These are phyloP conservation scores for Pneumocystis wakefieldiae DNA, from an alignment of 1,139 yeast genomes.

Conservation along the genomic window DNA sequence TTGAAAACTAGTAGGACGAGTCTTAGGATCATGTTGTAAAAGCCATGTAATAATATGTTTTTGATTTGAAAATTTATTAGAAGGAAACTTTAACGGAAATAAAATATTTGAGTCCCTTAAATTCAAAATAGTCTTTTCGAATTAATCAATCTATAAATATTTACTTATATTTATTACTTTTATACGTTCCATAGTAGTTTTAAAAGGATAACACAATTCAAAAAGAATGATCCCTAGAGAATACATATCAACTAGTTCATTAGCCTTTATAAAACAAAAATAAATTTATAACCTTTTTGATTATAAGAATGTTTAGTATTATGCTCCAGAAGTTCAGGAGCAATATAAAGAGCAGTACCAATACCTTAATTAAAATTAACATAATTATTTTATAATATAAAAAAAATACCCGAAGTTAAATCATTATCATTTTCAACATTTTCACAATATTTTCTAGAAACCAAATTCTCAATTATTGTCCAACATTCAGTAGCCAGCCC, in stretches of 20 bases:
- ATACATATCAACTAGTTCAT: conserved; percentile 90
- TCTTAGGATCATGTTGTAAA: conserved; percentile 61
- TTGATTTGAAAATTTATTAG: conserved; percentile 29
- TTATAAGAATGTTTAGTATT: neutral
- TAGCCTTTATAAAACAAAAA: conserved; percentile 3
- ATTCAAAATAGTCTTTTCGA: neutral
- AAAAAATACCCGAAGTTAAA: neutral
- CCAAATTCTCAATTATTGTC: neutral
- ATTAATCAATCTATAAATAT: neutral
- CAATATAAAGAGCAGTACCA: conserved; percentile 87
- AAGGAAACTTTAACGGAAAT: conserved; percentile 25
- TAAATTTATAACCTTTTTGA: conserved; percentile 4
- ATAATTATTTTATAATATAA: neutral
- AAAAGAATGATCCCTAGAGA: conserved; percentile 87
- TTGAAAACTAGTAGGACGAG: conserved; percentile 65
- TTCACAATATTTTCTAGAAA: neutral
- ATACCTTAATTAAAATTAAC: conserved; percentile 20
- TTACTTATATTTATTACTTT: neutral
- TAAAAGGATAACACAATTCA: conserved; percentile 75
- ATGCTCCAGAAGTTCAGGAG: conserved; percentile 60
- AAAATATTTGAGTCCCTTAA: neutral
- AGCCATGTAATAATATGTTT: conserved; percentile 48
- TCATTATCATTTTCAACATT: conserved; percentile 1
- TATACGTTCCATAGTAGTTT: conserved; percentile 78
- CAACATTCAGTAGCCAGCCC: conserved; percentile 55